Percentiles rank a stretch among this genome's conserved stretches.
Conservation (phyloP, 306 rosid genomes). For the Amphicarpaea edgeworthii region DNA sequence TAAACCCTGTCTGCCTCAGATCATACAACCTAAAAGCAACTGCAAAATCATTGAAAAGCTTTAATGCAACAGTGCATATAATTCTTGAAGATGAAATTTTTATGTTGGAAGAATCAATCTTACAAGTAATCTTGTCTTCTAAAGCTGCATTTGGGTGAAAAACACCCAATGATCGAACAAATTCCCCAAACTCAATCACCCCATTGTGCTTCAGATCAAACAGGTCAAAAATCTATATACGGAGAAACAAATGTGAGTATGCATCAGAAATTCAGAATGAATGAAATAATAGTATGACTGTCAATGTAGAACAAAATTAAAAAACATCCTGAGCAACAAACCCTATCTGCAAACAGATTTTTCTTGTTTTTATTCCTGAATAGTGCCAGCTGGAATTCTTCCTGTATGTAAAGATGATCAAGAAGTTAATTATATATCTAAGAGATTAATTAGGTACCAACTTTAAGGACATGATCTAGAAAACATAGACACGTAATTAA, state of each 20-base stretch:
- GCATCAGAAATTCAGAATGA: too few relatives aligned
- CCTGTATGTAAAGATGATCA: constrained; percentile 53
- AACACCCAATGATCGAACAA: constrained; percentile 80
- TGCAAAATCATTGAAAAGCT: constrained; percentile 57
- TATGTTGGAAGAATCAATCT: constrained; percentile 37
- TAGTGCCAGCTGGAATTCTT: constrained; percentile 94
- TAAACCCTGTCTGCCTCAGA: constrained; percentile 81
- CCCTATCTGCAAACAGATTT: constrained; percentile 89
- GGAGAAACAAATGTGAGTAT: constrained; percentile 19
- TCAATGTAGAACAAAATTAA: constrained; percentile 12
- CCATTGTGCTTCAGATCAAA: constrained; percentile 85
- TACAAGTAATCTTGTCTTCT: constrained; percentile 80
- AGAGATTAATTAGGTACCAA: constrained; percentile 18
- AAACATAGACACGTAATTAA: constrained; percentile 36
- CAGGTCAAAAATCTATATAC: constrained; percentile 79
- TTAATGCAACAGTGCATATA: constrained; percentile 9
- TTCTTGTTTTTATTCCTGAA: constrained; percentile 69
- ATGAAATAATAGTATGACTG: neutral
- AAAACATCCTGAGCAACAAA: constrained; percentile 50
- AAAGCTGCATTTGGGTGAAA: constrained; percentile 79
- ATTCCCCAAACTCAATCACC: constrained; percentile 86
- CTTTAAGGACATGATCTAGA: neutral
- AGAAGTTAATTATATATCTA: constrained; percentile 16
- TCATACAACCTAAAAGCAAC: constrained; percentile 90
- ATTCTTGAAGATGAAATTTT: constrained; percentile 14